phyloP scores from a whole-genome alignment of 2,329 filamentous ascomycete genomes.

The Cladophialophora yegresii region DNA sequence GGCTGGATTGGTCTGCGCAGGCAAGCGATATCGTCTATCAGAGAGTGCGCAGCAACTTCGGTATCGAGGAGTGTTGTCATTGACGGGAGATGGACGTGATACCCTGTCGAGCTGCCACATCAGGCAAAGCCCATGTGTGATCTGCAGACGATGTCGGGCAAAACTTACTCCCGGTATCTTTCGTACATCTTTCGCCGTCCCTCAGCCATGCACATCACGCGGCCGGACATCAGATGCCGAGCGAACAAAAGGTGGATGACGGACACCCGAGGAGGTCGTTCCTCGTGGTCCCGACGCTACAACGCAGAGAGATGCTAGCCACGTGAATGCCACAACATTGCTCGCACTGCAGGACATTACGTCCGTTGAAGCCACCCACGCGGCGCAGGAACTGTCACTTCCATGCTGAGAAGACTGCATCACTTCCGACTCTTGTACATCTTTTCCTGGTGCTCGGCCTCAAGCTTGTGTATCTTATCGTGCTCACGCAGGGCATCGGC shows the following conservation, averaged over 20 bases:
- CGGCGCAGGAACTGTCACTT: background rate
- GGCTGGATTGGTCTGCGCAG: constrained; percentile 1
- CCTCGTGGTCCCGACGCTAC: background rate
- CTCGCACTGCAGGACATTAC: background rate
- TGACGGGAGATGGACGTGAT: constrained; percentile 4
- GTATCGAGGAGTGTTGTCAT: constrained; percentile 3
- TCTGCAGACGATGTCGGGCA: background rate
- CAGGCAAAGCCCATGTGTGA: constrained; percentile 2
- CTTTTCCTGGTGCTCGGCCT: background rate
- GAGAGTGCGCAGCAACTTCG: background rate
- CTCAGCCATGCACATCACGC: background rate
- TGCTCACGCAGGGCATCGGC: background rate
- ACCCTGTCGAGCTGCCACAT: constrained; percentile 1
- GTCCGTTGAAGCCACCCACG: background rate
- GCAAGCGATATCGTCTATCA: constrained; percentile 9
- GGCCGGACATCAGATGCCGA: constrained; percentile 4
- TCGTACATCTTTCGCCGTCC: background rate
- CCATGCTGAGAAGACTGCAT: background rate
- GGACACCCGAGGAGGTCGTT: background rate
- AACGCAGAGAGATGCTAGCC: background rate
- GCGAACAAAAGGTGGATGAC: constrained; percentile 5
- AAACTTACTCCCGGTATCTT: constrained; percentile 7
- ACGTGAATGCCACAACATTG: background rate
- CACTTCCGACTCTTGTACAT: background rate
- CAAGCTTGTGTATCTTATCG: background rate